Base-by-base conservation (phyloP, 1,139 yeast species). In the Pichia sp. region DNA sequence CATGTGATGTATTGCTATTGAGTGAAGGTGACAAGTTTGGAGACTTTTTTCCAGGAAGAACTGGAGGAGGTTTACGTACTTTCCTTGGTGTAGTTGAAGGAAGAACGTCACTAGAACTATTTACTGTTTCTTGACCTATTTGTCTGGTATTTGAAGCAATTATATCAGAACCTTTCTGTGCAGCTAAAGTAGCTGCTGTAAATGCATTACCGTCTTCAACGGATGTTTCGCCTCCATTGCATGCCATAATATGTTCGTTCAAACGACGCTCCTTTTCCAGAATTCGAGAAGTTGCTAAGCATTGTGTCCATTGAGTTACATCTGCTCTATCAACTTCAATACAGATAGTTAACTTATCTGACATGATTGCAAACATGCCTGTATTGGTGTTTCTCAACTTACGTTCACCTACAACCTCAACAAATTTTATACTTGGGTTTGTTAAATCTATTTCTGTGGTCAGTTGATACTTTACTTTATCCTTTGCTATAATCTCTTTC, bases 321-420 rank as follows among this genome's bases (percentile, higher is more conserved):
- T 75, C 81, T 35, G 55, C 61, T 46, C 69, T 73, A 36, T 74
- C 78, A n/a, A 71, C 79, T 52, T 78, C 83, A 59, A 75, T 74
- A 3, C 70, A 66, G 47, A 73, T 68, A 0, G 81, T 67, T 3
- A 72, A 63, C 6, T 57, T 60, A 28, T 57, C 56, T 0, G 81
- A 73, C 43, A 68, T 67, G 28, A 79, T 68, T 0, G 78, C 80
- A 64, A 78, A 78, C 7, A 71, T 51, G 0, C 77, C 78, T 0
- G 70, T 61, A 9, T 19, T 34, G 11, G 64, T 63, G 44, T 56
- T 62, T 30, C 32, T 17, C 11, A 64, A 49, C 23, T 49, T 48
- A 6, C 47, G 41, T 44, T 54, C 58, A 24, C 63, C 58, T 10
- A 74, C 63, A 19, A 76, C 66, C 54, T 79, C 85, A 49, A 74